phyloP scores from a whole-genome alignment of 2,329 filamentous ascomycete species.

The Ceratocystis ficicola region DNA sequence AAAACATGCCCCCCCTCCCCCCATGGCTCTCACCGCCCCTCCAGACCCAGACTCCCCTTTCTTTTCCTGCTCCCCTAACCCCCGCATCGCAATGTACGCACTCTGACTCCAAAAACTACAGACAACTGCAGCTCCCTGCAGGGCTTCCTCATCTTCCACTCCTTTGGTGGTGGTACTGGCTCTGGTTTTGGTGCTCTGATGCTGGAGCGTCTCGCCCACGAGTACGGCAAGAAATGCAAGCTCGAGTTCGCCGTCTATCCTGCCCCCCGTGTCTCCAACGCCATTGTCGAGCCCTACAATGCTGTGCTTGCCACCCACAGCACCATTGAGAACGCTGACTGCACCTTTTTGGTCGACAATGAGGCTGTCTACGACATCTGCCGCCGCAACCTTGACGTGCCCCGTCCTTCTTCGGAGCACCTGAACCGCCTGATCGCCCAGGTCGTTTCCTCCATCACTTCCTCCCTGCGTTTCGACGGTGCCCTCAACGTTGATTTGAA shows the following conservation, averaged over 20 bases:
- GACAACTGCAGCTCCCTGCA: conserved; percentile 63
- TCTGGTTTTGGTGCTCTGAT: conserved; percentile 62
- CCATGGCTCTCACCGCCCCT: conserved; percentile 10
- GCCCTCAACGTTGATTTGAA: conserved; percentile 63
- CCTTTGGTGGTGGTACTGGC: conserved; percentile 59
- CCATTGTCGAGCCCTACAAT: conserved; percentile 64
- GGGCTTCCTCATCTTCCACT: conserved; percentile 64
- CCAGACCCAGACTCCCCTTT: neutral
- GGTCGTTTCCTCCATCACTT: conserved; percentile 63
- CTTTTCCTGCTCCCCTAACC: neutral
- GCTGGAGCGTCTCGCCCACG: conserved; percentile 58
- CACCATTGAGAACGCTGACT: conserved; percentile 67
- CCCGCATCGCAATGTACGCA: neutral
- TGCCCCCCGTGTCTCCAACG: conserved; percentile 55
- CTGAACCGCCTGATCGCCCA: conserved; percentile 62
- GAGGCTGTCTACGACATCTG: conserved; percentile 67
- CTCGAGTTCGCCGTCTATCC: conserved; percentile 64
- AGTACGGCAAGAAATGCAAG: conserved; percentile 68
- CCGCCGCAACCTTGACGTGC: conserved; percentile 57
- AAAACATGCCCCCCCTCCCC: conserved; percentile 1
- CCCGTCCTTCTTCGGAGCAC: conserved; percentile 57
- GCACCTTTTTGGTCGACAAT: conserved; percentile 65
- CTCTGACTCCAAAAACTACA: conserved; percentile 28
- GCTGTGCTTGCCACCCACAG: conserved; percentile 61
- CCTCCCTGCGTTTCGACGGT: conserved; percentile 59